phyloP scores from a whole-genome alignment of 257 asterid genomes.

The Solanum microdontum region DNA sequence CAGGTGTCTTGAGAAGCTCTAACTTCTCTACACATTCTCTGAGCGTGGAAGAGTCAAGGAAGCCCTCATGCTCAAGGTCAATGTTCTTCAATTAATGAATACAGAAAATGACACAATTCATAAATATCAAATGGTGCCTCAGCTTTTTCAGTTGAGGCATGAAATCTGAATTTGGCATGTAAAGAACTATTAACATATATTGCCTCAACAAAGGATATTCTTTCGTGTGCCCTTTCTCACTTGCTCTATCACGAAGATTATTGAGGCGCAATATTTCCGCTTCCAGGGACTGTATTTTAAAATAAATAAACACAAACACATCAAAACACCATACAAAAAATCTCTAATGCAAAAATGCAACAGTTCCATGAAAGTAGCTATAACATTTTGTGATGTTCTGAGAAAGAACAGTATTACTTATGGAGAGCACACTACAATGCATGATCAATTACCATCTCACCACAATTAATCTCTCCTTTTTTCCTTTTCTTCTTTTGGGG shows the following conservation, averaged over 20 bases:
- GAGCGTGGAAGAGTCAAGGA: slow-evolving; percentile 75
- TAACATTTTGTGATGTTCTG: not conserved
- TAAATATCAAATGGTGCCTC: not conserved
- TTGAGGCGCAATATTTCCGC: slow-evolving; percentile 27
- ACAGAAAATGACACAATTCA: not conserved
- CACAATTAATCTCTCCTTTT: not conserved
- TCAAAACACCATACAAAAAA: not conserved
- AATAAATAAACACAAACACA: not conserved
- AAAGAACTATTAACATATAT: not conserved
- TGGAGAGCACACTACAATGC: not conserved
- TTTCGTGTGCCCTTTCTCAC: slow-evolving; percentile 35
- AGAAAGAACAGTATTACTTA: not conserved
- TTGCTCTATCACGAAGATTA: slow-evolving; percentile 33
- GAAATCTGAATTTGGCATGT: not conserved
- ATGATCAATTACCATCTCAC: not conserved
- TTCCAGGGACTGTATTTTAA: slow-evolving; percentile 21
- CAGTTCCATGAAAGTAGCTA: not conserved
- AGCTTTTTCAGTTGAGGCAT: not conserved
- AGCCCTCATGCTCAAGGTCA: slow-evolving; percentile 11
- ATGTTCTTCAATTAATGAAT: not conserved
- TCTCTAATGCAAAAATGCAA: not conserved
- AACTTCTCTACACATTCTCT: slow-evolving; percentile 49
- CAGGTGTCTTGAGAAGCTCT: slow-evolving; percentile 59
- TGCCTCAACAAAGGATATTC: slow-evolving; percentile 43
- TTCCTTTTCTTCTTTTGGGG: not conserved